Base-by-base conservation (phyloP, 306 rosid genomes). In the Geum urbanum region DNA sequence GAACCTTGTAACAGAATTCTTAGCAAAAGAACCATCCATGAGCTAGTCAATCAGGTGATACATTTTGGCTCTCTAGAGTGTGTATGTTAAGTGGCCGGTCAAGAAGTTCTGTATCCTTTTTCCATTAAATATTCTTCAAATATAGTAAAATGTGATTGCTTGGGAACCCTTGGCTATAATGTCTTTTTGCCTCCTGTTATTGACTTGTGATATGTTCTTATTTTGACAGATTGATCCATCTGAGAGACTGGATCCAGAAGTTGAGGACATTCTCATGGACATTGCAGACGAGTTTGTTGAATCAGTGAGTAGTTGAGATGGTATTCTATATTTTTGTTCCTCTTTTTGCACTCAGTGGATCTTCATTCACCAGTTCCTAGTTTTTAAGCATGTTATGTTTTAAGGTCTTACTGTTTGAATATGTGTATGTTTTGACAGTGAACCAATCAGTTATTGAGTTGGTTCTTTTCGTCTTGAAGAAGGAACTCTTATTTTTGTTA, bases 221-320 rank as follows among this genome's bases (percentile, higher is more conserved):
- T 81, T 79, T 73, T 71, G 79, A 60, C 80, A 94, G 97, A 85
- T 91, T 53, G 97, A 91, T 87, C 92, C 99, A 37, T 74, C 76
- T 24, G 97, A 91, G 83, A 88, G 71, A 78, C 76, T 94, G 83
- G 96, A 91, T 74, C 90, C 95, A 60, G 97, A 91, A 74, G 97
- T 94, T 76, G 96, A 88, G 60, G 99, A 89, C 66, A 63, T 91
- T 77, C 95, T 94, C 80, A 84, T 89, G 71, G 96, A 91, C 71
- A 83, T 94, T 63, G 97, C 97, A 32, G 97, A 94, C 63, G 88
- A 89, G 47, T 94, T 94, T 86, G 87, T 94, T n/a, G 99, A 94
- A 69, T 87, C 96, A 20, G 99, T 88, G 72, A 91, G 99, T 87
- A 51, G 50, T 73, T 57, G 59, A 74, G 40, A 74, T 81, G 4